Conservation (phyloP, 495 filamentous ascomycete genomes). For the Penicillium robsamsonii region DNA sequence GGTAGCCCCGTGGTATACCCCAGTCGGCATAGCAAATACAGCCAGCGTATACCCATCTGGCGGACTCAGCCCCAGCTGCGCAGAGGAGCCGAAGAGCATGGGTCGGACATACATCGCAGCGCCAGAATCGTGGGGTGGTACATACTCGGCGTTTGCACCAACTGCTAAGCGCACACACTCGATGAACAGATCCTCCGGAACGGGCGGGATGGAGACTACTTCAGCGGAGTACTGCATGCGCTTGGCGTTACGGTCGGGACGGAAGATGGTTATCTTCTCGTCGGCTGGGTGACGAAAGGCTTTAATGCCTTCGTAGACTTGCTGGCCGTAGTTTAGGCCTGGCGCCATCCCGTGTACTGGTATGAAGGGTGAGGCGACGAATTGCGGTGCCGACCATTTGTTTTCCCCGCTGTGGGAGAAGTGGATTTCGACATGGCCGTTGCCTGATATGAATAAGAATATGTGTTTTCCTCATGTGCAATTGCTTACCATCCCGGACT, state of each 20-base stretch:
- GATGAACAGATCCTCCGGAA: constrained; percentile 71
- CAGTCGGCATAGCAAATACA: constrained; percentile 81
- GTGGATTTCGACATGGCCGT: constrained; percentile 38
- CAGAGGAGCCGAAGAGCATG: constrained; percentile 76
- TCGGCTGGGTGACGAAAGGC: constrained; percentile 70
- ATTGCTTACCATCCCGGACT: constrained; percentile 74
- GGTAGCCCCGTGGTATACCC: constrained; percentile 84
- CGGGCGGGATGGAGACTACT: constrained; percentile 74
- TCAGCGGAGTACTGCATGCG: constrained; percentile 75
- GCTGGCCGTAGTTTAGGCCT: constrained; percentile 87
- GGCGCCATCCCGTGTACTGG: constrained; percentile 87
- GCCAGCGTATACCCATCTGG: constrained; percentile 86
- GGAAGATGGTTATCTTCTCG: constrained; percentile 70
- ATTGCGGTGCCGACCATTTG: constrained; percentile 69
- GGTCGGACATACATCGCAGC: constrained; percentile 89
- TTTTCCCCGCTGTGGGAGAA: constrained; percentile 35
- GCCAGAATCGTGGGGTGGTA: constrained; percentile 78
- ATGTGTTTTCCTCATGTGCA: background rate
- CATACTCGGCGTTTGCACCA: constrained; percentile 78
- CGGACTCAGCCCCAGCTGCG: constrained; percentile 76
- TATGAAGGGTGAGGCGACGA: constrained; percentile 75
- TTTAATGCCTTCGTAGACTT: constrained; percentile 92
- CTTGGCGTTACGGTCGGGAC: constrained; percentile 73
- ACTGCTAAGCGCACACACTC: constrained; percentile 75
- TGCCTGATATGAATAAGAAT: constrained; percentile 18